These are phyloP conservation scores for Coemansia sp. DNA, from an alignment of 192 early-diverging fungal species.

Conservation along the genomic window DNA sequence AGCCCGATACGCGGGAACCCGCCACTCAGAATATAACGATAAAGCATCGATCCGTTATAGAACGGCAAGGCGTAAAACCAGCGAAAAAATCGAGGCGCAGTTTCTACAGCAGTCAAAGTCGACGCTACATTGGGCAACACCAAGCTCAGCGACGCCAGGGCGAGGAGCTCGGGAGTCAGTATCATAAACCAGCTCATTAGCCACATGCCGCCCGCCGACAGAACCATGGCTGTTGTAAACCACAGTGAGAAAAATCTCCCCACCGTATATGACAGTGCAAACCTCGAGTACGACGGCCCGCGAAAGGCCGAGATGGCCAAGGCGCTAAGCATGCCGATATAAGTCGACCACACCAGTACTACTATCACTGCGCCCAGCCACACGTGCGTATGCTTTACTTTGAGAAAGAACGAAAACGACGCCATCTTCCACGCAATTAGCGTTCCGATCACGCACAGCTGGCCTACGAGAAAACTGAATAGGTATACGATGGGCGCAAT, in stretches of 20 bases:
- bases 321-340: constrained; percentile 19
- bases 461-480: constrained; percentile 24
- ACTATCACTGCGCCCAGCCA: constrained; percentile 12
- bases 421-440: constrained; percentile 36
- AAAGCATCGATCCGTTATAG: constrained; percentile 54
- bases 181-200: constrained; percentile 26
- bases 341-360: constrained; percentile 1
- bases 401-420: constrained; percentile 27
- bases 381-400: constrained; percentile 17
- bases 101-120: constrained; percentile 34
- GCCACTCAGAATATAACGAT: constrained; percentile 45
- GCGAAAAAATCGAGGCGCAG: constrained; percentile 50
- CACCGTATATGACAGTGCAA: constrained; percentile 23
- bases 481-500: constrained; percentile 25
- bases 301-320: constrained; percentile 29
- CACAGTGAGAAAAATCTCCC: constrained; percentile 41
- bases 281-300: constrained; percentile 11
- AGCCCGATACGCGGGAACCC: constrained; percentile 38
- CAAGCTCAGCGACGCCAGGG: constrained; percentile 17
- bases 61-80: constrained; percentile 55
- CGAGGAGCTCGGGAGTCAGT: constrained; percentile 33
- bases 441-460: constrained; percentile 16
- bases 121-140: constrained; percentile 45
- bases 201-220: constrained; percentile 24
- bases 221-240: constrained; percentile 9